A percentile compares a stretch with the other conserved stretches of the same genome.
phyloP scores from a whole-genome alignment of 176 grass and related monocot species.

The Echinochloa phyllopogon region DNA sequence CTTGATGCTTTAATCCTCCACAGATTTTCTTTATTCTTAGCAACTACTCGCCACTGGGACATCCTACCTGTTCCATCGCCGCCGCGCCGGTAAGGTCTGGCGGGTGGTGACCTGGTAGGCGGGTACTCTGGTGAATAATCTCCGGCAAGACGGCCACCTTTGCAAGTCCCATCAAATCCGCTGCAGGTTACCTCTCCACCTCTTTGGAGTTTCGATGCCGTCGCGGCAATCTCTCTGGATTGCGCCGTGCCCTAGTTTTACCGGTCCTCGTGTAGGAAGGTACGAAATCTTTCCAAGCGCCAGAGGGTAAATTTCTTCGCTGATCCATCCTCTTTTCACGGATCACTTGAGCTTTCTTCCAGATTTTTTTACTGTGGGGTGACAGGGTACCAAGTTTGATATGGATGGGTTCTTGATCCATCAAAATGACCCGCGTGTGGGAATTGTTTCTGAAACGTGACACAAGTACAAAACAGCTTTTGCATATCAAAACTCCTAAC shows the following conservation, averaged over 20 bases:
- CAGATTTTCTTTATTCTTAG: too few species aligned
- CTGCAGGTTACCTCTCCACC: not conserved
- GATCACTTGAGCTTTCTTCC: not conserved
- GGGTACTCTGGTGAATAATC: not conserved
- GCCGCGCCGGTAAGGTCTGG: not conserved
- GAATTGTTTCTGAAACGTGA: not conserved
- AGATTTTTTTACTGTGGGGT: not conserved
- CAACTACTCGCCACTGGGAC: too few species aligned
- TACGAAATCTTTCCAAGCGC: not conserved
- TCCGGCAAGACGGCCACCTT: not conserved
- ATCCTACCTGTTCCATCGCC: not conserved
- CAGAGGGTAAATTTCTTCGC: not conserved
- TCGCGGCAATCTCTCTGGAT: not conserved
- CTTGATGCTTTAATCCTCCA: too few species aligned
- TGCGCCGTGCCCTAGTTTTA: not conserved
- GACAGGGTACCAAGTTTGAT: not conserved
- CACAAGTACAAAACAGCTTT: not conserved
- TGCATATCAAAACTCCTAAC: not conserved
- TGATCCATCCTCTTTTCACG: not conserved
- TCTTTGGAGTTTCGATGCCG: not conserved
- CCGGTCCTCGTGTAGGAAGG: not conserved
- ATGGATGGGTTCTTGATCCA: not conserved
- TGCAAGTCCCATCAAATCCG: not conserved
- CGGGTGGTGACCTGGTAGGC: not conserved
- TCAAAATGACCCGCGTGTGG: not conserved